Conservation (phyloP, 352 stramenopile genomes). For the Pythium periplocum region DNA sequence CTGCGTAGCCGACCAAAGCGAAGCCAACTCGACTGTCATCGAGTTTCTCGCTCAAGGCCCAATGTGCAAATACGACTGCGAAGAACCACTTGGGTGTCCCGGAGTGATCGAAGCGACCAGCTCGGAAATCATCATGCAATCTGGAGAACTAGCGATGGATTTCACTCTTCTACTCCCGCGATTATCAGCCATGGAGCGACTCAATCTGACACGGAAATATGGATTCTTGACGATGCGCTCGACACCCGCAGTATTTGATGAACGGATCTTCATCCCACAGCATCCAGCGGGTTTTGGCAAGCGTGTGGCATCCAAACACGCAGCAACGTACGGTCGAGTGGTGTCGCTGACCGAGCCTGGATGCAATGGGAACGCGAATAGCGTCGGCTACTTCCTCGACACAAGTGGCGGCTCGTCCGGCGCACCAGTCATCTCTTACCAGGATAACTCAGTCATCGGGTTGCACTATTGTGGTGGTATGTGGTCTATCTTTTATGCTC, state of each 20-base stretch:
- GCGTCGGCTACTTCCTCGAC: conserved; percentile 35
- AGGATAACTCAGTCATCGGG: conserved; percentile 33
- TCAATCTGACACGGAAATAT: conserved; percentile 23
- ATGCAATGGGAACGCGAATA: conserved; percentile 28
- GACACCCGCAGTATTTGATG: conserved; percentile 8
- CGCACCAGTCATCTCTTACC: conserved; percentile 33
- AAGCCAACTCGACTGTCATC: conserved; percentile 28
- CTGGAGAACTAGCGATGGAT: conserved; percentile 22
- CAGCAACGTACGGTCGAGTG: conserved; percentile 20
- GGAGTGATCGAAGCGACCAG: conserved; percentile 26
- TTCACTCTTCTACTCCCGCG: conserved; percentile 31
- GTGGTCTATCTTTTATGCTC: not conserved
- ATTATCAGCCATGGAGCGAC: conserved; percentile 7
- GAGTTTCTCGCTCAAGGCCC: conserved; percentile 41
- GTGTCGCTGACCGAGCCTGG: conserved; percentile 18
- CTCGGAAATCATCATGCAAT: conserved; percentile 29
- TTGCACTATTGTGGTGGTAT: conserved; percentile 49
- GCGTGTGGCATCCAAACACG: conserved; percentile 39
- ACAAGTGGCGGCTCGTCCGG: conserved; percentile 49
- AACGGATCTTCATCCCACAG: conserved; percentile 56
- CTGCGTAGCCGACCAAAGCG: conserved; percentile 28
- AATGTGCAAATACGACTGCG: conserved; percentile 19
- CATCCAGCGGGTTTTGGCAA: conserved; percentile 40
- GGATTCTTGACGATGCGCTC: conserved; percentile 37
- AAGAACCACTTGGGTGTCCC: conserved; percentile 20